Conservation (phyloP, 768 basidiomycete species). For the Mycena vulgaris region DNA sequence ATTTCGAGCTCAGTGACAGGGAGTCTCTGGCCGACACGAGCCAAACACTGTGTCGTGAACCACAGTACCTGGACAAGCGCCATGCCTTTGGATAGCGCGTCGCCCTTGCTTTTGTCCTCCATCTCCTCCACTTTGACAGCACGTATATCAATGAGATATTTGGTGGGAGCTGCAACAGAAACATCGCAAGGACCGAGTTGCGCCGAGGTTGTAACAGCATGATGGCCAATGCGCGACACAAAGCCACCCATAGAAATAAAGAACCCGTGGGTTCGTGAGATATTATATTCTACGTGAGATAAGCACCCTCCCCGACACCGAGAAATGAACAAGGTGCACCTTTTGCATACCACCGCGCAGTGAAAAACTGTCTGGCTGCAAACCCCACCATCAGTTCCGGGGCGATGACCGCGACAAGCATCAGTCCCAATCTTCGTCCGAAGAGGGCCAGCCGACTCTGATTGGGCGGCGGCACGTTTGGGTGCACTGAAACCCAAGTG, state of each 20-base stretch:
- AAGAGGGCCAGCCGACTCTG: too few relatives aligned
- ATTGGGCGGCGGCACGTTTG: too few relatives aligned
- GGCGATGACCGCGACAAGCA: too few relatives aligned
- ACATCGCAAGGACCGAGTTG: too few relatives aligned
- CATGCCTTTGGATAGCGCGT: constrained; percentile 51
- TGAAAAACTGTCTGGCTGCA: neutral
- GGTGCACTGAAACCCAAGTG: too few relatives aligned
- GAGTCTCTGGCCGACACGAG: constrained; percentile 42
- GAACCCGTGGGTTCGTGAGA: constrained; percentile 36
- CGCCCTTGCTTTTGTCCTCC: constrained; percentile 48
- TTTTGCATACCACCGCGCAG: neutral
- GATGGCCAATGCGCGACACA: constrained; percentile 21
- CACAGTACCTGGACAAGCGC: constrained; percentile 51
- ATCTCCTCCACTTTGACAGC: constrained; percentile 37
- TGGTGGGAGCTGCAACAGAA: too few relatives aligned
- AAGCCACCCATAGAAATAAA: constrained; percentile 44
- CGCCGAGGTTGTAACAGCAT: constrained; percentile 3
- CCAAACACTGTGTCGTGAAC: constrained; percentile 52
- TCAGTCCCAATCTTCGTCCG: too few relatives aligned
- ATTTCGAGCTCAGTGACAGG: constrained; percentile 54
- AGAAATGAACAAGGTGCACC: neutral
- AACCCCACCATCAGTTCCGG: too few relatives aligned
- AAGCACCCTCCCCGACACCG: too few relatives aligned
- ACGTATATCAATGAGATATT: neutral
- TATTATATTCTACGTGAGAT: neutral